Evolutionary conservation across 2,329 filamentous ascomycete species (phyloP), one percentile per base, ranked within the genome.

Genomic region (Fusarium nisikadoi): DNA sequence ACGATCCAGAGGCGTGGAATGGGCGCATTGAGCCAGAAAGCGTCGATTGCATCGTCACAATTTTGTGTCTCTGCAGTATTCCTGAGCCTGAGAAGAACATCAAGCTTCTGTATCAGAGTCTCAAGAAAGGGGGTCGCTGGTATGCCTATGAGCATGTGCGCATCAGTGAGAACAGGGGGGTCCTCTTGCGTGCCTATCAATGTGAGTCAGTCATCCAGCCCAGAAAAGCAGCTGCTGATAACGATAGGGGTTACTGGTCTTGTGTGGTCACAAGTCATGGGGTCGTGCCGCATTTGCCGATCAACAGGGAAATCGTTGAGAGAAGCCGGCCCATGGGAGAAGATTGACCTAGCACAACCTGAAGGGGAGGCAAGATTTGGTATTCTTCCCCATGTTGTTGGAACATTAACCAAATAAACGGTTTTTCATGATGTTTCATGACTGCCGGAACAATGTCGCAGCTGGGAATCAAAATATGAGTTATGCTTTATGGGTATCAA

Each of bases 41-140:
- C 54, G 83, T 89, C 23, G 88, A 90, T 73, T 88, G 86, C 78
- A 87, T 92, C 62, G 87, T 92, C 50, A 87, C 88, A 5, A 80
- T 91, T 31, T 81, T 91, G 59, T 90, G 89, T 60, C 82, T 92
- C 36, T 92, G 90, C 82, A 88, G 87, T 72, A 90, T 92, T 55
- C 90, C 90, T 1, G 85, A 89, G 6, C 89, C 88, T 7, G 81
- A 87, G 74, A 80, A 81, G 71, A 88, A 90, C 65, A 85, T 90
- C 66, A 80, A 79, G 62, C 84, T 86, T 69, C 78, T 92, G 35
- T 91, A 90, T 77, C 80, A 82, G 36, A 85, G 87, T 57, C 82
- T 92, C 65, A 90, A 89, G 80, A 86, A 87, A 9, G 90, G 90
- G 9, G 90, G 90, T 0, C 81, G 86, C 41, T 91, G 89, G 89